These are phyloP conservation scores for Backusella parvicylindrica DNA, from an alignment of 192 early-diverging fungal genomes.

Conservation along the genomic window DNA sequence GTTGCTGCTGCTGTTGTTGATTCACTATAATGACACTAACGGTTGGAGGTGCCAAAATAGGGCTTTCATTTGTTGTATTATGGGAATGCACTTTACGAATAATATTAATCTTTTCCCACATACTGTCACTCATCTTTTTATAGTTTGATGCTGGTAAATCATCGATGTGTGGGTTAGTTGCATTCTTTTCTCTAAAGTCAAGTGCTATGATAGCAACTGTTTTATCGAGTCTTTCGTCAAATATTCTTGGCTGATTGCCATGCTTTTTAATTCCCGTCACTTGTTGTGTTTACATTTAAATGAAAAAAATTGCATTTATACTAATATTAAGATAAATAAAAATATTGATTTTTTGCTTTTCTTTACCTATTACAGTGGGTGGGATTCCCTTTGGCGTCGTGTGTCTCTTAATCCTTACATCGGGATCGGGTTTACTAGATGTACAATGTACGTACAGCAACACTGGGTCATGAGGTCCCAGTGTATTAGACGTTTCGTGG, in stretches of 20 bases:
- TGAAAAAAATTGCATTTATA: not conserved
- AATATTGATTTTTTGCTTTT: not conserved
- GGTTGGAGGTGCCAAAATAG: not conserved
- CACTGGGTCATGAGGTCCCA: not conserved
- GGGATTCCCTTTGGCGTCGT: not conserved
- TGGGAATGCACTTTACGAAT: not conserved
- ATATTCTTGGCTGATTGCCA: not conserved
- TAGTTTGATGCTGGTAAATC: not conserved
- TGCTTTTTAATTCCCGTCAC: conserved; percentile 3
- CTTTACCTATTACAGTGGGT: not conserved
- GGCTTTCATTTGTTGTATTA: not conserved
- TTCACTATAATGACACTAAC: not conserved
- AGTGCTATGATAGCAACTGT: not conserved
- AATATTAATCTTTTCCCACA: not conserved
- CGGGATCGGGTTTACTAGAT: not conserved
- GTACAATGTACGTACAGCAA: not conserved
- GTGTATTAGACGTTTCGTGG: not conserved
- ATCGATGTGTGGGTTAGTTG: not conserved
- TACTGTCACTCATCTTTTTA: not conserved
- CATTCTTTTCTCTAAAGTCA: not conserved
- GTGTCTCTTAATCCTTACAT: not conserved
- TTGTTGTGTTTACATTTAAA: not conserved
- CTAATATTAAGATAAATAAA: not conserved
- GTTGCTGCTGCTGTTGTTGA: not conserved
- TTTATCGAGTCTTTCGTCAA: not conserved